Percentiles rank a stretch among this genome's conserved stretches.
These are phyloP conservation scores for Oryza nivara DNA, from an alignment of 176 grass and related monocot species.

Conservation along the genomic window DNA sequence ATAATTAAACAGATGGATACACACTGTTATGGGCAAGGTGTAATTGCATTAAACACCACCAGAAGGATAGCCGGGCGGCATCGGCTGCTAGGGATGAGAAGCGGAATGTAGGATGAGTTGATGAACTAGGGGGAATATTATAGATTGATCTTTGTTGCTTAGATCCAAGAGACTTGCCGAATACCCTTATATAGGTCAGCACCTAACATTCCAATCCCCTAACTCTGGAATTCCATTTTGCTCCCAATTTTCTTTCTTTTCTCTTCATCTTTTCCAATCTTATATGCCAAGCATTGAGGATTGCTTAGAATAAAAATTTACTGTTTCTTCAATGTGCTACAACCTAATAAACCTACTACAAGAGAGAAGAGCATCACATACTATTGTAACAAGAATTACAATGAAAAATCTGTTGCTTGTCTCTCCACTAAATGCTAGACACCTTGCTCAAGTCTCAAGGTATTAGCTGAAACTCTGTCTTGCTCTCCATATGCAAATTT, in stretches of 20 bases:
- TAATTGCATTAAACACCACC: background rate
- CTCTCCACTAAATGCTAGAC: background rate
- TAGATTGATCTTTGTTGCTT: background rate
- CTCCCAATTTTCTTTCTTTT: background rate
- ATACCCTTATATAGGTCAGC: background rate
- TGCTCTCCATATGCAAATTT: background rate
- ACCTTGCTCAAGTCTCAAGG: background rate
- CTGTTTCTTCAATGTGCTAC: no score
- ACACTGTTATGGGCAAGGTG: background rate
- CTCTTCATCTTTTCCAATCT: slow-evolving; percentile 9
- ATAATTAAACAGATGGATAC: background rate
- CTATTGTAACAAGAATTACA: slow-evolving; percentile 20
- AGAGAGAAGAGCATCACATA: background rate
- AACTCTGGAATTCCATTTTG: background rate
- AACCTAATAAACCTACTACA: no score
- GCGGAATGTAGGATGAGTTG: background rate
- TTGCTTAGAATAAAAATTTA: no score
- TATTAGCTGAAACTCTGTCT: background rate
- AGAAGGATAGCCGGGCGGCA: background rate
- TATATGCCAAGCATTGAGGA: background rate
- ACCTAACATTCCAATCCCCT: background rate
- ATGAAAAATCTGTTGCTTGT: background rate
- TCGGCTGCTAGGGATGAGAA: background rate
- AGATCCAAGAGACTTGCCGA: background rate
- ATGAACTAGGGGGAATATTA: background rate